phyloP scores from a whole-genome alignment of 257 asterid genomes.

The Lithospermum erythrorhizon region DNA sequence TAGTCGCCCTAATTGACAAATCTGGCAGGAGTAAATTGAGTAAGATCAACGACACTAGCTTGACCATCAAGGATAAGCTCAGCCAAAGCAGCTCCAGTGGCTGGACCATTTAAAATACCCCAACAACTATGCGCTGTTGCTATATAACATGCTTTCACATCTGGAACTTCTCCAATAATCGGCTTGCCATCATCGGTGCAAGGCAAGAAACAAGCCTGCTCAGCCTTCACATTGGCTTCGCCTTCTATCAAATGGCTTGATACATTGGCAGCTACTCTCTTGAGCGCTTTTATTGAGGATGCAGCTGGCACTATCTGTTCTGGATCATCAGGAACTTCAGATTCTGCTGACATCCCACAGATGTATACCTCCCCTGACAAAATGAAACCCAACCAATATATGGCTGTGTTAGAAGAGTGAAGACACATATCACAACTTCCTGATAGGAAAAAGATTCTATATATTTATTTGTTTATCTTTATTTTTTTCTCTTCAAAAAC shows the following conservation, averaged over 20 bases:
- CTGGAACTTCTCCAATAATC: conserved; percentile 69
- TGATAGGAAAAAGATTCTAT: too few species aligned
- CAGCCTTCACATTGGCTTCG: conserved; percentile 55
- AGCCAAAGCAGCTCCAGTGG: conserved; percentile 76
- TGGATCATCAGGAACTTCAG: conserved; percentile 80
- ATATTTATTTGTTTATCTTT: too few species aligned
- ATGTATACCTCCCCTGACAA: conserved; percentile 79
- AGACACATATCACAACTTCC: too few species aligned
- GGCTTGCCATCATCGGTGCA: conserved; percentile 75
- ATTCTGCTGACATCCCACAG: conserved; percentile 85
- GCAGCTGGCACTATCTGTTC: conserved; percentile 56
- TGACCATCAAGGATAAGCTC: conserved; percentile 65
- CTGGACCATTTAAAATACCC: conserved; percentile 95
- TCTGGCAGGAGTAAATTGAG: conserved; percentile 45
- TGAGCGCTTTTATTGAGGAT: conserved; percentile 50
- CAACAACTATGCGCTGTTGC: conserved; percentile 91
- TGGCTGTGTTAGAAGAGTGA: too few species aligned
- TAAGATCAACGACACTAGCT: conserved; percentile 47
- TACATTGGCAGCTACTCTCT: conserved; percentile 51
- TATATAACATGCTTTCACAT: conserved; percentile 59
- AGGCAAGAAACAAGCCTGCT: conserved; percentile 87
- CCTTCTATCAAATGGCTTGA: conserved; percentile 74
- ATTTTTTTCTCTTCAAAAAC: too few species aligned
- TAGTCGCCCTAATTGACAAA: conserved; percentile 18
- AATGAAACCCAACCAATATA: not conserved